Evolutionary conservation across 169 alveolate species (phyloP).

Genomic region (Babesia caballi): DNA sequence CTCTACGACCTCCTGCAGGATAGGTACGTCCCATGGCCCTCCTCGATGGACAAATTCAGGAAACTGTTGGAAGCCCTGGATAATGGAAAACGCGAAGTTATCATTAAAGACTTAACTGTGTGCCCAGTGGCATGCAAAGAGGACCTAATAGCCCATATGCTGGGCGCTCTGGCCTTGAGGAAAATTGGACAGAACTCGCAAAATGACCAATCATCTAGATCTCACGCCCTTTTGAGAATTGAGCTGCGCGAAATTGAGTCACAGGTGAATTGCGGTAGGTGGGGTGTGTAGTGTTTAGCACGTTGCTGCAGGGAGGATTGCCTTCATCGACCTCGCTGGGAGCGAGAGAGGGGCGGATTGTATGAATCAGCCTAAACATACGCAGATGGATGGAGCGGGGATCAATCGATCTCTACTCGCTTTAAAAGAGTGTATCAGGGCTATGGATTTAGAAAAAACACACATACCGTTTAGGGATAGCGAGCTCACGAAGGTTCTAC

Average conservation of each 20-base stretch:
- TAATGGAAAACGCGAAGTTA: slow-evolving; percentile 90
- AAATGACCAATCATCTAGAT: slow-evolving; percentile 95
- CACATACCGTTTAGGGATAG: slow-evolving; percentile 99
- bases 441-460: slow-evolving; percentile 95
- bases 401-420: slow-evolving; percentile 97
- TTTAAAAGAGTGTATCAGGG: slow-evolving; percentile 98
- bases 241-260: slow-evolving; percentile 81
- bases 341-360: slow-evolving; percentile 99
- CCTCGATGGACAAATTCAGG: slow-evolving; percentile 23
- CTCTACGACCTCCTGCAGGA: slow-evolving; percentile 96
- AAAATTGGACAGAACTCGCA: slow-evolving; percentile 96
- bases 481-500: slow-evolving; percentile 91
- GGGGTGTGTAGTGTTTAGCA: not conserved
- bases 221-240: slow-evolving; percentile 97
- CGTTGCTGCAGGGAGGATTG: slow-evolving; percentile 84
- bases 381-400: slow-evolving; percentile 98
- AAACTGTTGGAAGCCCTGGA: slow-evolving; percentile 84
- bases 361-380: slow-evolving; percentile 90
- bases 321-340: slow-evolving; percentile 98
- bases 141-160: slow-evolving; percentile 86
- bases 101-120: slow-evolving; percentile 90
- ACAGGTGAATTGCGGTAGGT: slow-evolving; percentile 55
- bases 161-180: slow-evolving; percentile 84
- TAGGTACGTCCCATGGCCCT: slow-evolving; percentile 56
- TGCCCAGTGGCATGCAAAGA: slow-evolving; percentile 84